A percentile compares a stretch with the other conserved stretches of the same genome.
phyloP scores from a whole-genome alignment of 441 rosid genomes.

The Biscutella auriculata region DNA sequence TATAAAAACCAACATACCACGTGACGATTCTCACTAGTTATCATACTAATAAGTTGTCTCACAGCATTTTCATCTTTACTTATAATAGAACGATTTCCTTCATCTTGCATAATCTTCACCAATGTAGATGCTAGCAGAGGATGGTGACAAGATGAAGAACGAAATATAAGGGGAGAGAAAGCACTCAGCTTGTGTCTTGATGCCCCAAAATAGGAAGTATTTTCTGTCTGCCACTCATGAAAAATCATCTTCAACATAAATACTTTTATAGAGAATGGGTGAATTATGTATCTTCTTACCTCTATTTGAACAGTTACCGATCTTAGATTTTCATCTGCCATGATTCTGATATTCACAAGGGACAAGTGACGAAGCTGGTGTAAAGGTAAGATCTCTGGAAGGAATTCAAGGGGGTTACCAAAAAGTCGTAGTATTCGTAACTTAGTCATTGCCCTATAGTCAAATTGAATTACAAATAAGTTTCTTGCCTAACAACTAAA shows the following conservation, averaged over 20 bases:
- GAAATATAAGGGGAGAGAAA: slow-evolving; percentile 93
- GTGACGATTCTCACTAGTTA: slow-evolving; percentile 80
- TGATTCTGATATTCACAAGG: slow-evolving; percentile 82
- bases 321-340: slow-evolving; percentile 84
- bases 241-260: slow-evolving; percentile 12
- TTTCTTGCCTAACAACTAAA: background rate
- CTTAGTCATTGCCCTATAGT: slow-evolving; percentile 83
- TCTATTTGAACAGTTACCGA: slow-evolving; percentile 82
- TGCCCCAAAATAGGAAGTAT: slow-evolving; percentile 85
- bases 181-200: slow-evolving; percentile 93
- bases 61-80: slow-evolving; percentile 99
- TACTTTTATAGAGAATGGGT: background rate
- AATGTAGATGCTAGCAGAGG: slow-evolving; percentile 92
- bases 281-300: slow-evolving; percentile 28
- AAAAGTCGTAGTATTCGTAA: slow-evolving; percentile 74
- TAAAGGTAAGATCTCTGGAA: slow-evolving; percentile 88
- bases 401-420: slow-evolving; percentile 94
- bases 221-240: slow-evolving; percentile 59
- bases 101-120: slow-evolving; percentile 94
- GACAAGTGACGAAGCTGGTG: slow-evolving; percentile 84
- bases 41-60: slow-evolving; percentile 96
- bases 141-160: slow-evolving; percentile 96
- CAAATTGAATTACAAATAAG: slow-evolving; percentile 37
- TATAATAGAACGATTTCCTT: slow-evolving; percentile 73
- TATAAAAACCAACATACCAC: slow-evolving; percentile 49